Base-by-base conservation (phyloP, 768 basidiomycete species). In the Zangia roseola region DNA sequence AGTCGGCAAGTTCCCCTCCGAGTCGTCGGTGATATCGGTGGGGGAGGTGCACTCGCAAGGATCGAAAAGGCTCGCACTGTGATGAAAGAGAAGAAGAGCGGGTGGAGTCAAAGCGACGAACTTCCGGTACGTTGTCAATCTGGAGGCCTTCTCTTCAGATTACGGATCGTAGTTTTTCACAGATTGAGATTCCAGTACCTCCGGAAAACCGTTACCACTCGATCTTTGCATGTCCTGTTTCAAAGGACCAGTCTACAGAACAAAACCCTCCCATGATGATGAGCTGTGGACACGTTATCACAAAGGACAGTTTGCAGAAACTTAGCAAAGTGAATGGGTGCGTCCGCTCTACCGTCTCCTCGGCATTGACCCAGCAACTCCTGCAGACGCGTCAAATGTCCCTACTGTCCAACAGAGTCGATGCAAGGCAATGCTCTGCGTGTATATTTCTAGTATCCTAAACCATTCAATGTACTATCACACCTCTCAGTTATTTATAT, bases 251-350 rank as follows among this genome's bases (percentile, higher is more conserved):
- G 70, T 85, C 93, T 20, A 94, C 91, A 5, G 88, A 91, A 44
- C 69, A 78, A 49, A 99, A 99, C 65, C 97, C 94, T 9, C 95
- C 97, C 0, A 97, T 97, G 92, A 94, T 97, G 89, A 87, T 99
- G 77, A 72, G 74, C 4, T 98, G 97, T 64, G 97, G 95, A 2
- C 97, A 99, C 69, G 94, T 97, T 31, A 85, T 99, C 38, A 86
- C 91, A 2, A 88, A 88, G 64, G 95, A 97, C 60, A 95, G 91
- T 66, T 71, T 98, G 54, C 82, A 83, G 54, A 91, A 94, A 66
- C 73, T 99, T 39, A 86, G 88, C 64, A 97, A 95, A 71, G 79
- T 86, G 25, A 87, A 84, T 38, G 77, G 79, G 86, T 86, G 69
- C 74, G 95, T 85, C 45, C 45, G 68, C 61, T 40, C 20, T 49